Percentiles rank a stretch among this genome's conserved stretches.
phyloP scores from a whole-genome alignment of 805 yeast species.

The Lipomyces kockii region DNA sequence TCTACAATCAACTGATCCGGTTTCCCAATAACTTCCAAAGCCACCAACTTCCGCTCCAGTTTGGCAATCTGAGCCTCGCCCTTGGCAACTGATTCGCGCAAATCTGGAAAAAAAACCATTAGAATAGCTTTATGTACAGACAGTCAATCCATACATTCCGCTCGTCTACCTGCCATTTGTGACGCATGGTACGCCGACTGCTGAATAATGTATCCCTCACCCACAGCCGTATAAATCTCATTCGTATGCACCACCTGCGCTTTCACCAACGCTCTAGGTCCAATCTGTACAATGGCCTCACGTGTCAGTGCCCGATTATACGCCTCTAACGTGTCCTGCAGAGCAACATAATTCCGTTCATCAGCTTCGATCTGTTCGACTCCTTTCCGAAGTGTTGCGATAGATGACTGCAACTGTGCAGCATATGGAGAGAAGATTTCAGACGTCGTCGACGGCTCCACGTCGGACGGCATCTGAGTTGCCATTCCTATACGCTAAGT shows the following conservation, averaged over 20 bases:
- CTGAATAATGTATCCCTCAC: constrained; percentile 29
- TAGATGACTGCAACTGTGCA: constrained; percentile 13
- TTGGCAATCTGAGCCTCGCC: constrained; percentile 12
- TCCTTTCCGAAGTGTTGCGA: constrained; percentile 15
- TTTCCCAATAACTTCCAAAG: constrained; percentile 15
- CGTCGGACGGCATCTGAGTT: neutral
- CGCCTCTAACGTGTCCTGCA: constrained; percentile 13
- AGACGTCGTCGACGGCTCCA: neutral
- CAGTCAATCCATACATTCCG: constrained; percentile 17
- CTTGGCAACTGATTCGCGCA: constrained; percentile 13
- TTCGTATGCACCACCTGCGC: constrained; percentile 31
- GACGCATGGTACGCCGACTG: constrained; percentile 32
- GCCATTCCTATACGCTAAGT: neutral
- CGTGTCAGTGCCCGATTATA: constrained; percentile 21
- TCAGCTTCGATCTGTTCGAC: constrained; percentile 9
- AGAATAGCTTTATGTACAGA: neutral
- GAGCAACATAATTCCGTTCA: constrained; percentile 12
- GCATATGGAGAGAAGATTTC: constrained; percentile 18
- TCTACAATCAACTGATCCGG: constrained; percentile 23
- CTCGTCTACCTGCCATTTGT: constrained; percentile 25
- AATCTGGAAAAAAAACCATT: neutral
- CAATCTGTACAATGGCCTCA: constrained; percentile 17
- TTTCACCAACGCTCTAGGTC: constrained; percentile 27
- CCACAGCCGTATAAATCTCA: constrained; percentile 25
- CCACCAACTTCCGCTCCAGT: constrained; percentile 22